Base-by-base conservation (phyloP, 345 rosid species). In the Salix dunnii region DNA sequence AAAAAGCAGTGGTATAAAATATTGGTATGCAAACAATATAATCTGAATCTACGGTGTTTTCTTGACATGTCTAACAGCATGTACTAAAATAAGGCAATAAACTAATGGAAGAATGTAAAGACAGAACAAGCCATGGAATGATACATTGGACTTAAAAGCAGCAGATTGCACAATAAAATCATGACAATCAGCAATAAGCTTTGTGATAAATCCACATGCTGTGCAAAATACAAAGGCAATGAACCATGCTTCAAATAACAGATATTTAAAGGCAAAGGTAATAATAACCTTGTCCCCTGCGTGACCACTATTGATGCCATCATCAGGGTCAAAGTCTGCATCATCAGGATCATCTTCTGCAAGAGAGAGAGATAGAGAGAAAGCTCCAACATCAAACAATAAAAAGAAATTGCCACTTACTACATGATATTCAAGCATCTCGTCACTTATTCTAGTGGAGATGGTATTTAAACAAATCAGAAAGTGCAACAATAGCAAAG, bases 311-410 rank as follows among this genome's bases (percentile, higher is more conserved):
- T 82, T 68, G 68, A 64, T 87, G 76, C 86, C 90, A 77, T 82
- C 82, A 74, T 91, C 88, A 69, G 98, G 99, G 84, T 94, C 97
- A 83, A 96, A 96, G 80, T 96, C 99, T 27, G 89, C 97, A 84
- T 96, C 99, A 80, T 92, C 94, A 63, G 98, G 98, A 87, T 96
- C 99, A 88, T 96, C 99, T 82, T 85, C 98, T 94, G 93, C 84
- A 76, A 78, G 76, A 46, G 88, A 81, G 36, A 35, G 36, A 35
- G 7, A 28, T 1, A 28, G 30, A 36, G 7, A 36, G 40, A 36
- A 6, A 71, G 73, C 33, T 80, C 77, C 55, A 71, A 51, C 33
- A 42, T 28, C 42, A 62, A 63, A 74, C 25, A 68, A 43, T 20
- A 18, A 70, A 70, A 69, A 74, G 48, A 62, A 63, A 43, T 16